phyloP scores from a whole-genome alignment of 768 basidiomycete genomes.

The Fistulinella prunicolor region DNA sequence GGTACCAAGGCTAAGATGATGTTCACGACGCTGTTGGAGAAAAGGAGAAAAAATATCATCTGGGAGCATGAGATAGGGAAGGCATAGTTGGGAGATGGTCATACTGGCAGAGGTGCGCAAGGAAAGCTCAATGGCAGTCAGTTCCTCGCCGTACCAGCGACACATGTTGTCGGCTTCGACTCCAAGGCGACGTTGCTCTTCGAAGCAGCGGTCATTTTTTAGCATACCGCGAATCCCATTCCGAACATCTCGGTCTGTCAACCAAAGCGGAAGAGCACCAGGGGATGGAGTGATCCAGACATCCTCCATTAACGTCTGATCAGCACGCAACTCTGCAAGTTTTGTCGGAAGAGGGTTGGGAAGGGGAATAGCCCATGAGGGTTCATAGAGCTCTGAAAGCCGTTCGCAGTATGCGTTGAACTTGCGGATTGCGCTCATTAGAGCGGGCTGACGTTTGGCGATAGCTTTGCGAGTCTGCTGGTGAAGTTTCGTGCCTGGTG shows the following conservation, averaged over 20 bases:
- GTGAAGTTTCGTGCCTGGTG: not conserved
- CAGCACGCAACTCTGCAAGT: constrained; percentile 15
- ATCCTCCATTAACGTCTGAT: constrained; percentile 24
- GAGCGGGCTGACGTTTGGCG: not conserved
- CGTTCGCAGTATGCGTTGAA: constrained; percentile 29
- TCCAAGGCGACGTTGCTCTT: not conserved
- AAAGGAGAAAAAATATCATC: not conserved
- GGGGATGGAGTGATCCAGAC: not conserved
- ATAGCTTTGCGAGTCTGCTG: not conserved
- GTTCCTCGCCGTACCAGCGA: constrained; percentile 33
- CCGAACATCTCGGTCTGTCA: not conserved
- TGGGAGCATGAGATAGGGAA: not conserved
- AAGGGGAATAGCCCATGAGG: constrained; percentile 30
- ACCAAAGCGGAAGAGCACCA: constrained; percentile 25
- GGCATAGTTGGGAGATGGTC: not conserved
- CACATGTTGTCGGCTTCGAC: constrained; percentile 28
- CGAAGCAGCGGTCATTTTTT: not conserved
- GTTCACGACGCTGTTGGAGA: not conserved
- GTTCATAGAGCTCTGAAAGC: constrained; percentile 18
- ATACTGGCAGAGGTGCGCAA: not conserved
- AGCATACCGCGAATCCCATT: not conserved
- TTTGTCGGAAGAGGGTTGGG: constrained; percentile 33
- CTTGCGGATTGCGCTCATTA: constrained; percentile 7
- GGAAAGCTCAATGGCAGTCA: constrained; percentile 24
- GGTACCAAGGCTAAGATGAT: not conserved